Percentiles rank a stretch among this genome's conserved stretches.
Conservation (phyloP, 352 stramenopile species). For the Globisporangium echinulatum region DNA sequence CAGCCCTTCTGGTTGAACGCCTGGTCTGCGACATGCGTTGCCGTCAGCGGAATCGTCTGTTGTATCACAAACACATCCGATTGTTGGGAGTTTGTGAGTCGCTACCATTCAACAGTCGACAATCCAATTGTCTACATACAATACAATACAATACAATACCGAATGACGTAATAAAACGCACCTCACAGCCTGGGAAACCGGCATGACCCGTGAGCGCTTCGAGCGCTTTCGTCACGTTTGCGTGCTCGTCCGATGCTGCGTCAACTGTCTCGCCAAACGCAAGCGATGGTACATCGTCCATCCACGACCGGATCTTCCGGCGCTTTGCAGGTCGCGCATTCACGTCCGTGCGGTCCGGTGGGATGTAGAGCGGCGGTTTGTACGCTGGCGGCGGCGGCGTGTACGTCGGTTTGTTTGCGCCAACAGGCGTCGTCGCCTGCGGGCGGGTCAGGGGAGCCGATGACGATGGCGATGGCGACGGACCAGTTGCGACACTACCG, state of each 20-base stretch:
- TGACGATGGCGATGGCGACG: background rate
- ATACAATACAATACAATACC: background rate
- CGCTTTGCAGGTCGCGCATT: conserved; percentile 55
- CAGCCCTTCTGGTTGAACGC: conserved; percentile 66
- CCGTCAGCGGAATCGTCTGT: conserved; percentile 80
- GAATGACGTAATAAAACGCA: conserved; percentile 13
- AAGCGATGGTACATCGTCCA: conserved; percentile 69
- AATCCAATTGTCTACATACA: background rate
- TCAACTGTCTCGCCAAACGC: conserved; percentile 54
- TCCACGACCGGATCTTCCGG: conserved; percentile 84
- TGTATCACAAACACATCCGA: background rate
- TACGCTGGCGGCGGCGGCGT: conserved; percentile 42
- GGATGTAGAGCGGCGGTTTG: conserved; percentile 68
- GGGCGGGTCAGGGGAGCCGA: conserved; percentile 6
- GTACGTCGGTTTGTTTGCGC: conserved; percentile 19
- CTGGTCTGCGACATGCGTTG: conserved; percentile 68
- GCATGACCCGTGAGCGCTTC: conserved; percentile 65
- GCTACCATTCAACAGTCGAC: no score
- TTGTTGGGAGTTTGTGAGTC: no score
- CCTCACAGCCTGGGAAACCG: conserved; percentile 82
- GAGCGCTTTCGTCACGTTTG: conserved; percentile 38
- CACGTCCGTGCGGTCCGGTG: conserved; percentile 44
- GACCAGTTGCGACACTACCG: background rate
- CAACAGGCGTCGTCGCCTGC: conserved; percentile 16
- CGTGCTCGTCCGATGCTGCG: conserved; percentile 58